A percentile compares a stretch with the other conserved stretches of the same genome.
Conservation (phyloP, 371 early-diverging fungal species). For the Circinella umbellata region DNA sequence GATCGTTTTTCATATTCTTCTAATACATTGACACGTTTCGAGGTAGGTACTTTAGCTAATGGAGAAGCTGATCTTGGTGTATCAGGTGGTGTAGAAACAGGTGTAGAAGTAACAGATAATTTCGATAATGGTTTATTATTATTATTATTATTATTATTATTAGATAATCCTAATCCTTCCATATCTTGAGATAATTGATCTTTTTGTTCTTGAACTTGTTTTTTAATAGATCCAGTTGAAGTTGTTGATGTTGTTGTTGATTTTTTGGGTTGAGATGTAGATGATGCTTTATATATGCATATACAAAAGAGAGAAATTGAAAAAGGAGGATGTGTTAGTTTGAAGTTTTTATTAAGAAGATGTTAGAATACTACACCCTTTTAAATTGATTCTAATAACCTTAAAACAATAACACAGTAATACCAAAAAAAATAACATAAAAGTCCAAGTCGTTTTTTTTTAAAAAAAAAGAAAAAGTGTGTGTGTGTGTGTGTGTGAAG, state of each 20-base stretch:
- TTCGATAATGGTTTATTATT: conserved; percentile 7
- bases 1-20: conserved; percentile 78
- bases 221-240: no score
- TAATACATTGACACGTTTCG: conserved; percentile 70
- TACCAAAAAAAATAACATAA: not conserved
- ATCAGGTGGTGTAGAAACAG: conserved; percentile 20
- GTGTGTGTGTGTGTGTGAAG: not conserved
- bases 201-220: conserved; percentile 11
- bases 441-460: not conserved
- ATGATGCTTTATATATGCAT: not conserved
- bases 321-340: no score
- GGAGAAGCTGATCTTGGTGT: conserved; percentile 40
- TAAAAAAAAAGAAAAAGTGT: no score
- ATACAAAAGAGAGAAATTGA: no score
- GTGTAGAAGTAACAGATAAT: conserved; percentile 14
- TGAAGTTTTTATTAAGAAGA: no score
- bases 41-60: conserved; percentile 41
- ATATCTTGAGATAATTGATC: conserved; percentile 58
- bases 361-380: no score
- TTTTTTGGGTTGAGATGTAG: conserved; percentile 9
- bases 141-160: not conserved
- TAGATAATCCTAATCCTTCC: conserved; percentile 51
- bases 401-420: no score
- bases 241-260: conserved; percentile 5
- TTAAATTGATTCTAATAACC: no score